These are phyloP conservation scores for Yamadazyma sp. DNA, from an alignment of 1,139 yeast genomes.

Conservation along the genomic window DNA sequence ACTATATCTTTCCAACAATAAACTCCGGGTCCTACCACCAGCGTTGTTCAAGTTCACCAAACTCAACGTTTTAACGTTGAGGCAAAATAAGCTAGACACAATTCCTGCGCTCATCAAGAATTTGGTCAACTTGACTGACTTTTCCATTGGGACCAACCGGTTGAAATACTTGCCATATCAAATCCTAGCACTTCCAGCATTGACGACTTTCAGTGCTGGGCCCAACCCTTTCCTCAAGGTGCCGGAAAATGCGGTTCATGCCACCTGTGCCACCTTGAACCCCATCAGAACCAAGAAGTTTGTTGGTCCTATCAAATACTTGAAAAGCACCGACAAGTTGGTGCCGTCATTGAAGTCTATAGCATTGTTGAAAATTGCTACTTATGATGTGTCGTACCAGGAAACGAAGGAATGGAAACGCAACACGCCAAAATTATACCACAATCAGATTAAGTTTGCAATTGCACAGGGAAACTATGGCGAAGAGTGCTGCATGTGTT, in stretches of 20 bases:
- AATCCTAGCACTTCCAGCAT: conserved; percentile 30
- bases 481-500: conserved; percentile 40
- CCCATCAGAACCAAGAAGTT: conserved; percentile 16
- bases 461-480: conserved; percentile 40
- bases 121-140: conserved; percentile 34
- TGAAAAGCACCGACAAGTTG: conserved; percentile 12
- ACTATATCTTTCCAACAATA: conserved; percentile 39
- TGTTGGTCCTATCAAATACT: conserved; percentile 26
- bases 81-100: conserved; percentile 36
- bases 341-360: conserved; percentile 34
- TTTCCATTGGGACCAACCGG: conserved; percentile 41
- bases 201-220: conserved; percentile 40
- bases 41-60: conserved; percentile 43
- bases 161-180: conserved; percentile 37
- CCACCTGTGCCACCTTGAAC: conserved; percentile 15
- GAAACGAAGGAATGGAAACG: conserved; percentile 46
- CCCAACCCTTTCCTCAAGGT: conserved; percentile 42
- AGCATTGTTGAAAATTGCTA: conserved; percentile 38
- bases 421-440: conserved; percentile 37
- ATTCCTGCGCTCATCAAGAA: conserved; percentile 39
- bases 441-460: conserved; percentile 34
- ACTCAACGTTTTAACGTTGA: conserved; percentile 41
- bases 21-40: conserved; percentile 32
- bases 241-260: conserved; percentile 28
- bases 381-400: conserved; percentile 44